phyloP scores from a whole-genome alignment of 1,139 yeast genomes.

The Taphrina confusa region DNA sequence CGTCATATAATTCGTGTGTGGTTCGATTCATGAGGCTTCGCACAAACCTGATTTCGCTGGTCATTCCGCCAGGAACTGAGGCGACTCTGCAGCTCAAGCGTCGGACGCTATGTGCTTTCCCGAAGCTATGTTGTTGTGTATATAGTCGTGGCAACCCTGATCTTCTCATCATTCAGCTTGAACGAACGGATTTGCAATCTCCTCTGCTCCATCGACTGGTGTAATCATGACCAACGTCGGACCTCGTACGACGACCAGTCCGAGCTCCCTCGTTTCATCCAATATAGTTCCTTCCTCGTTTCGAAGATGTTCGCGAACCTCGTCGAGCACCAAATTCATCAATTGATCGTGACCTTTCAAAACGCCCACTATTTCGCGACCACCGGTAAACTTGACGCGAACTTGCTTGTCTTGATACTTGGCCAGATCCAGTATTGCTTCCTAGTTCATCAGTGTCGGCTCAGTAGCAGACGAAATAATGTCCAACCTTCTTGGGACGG shows the following conservation, averaged over 20 bases:
- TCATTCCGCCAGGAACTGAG: no score
- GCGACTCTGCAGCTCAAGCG: no score
- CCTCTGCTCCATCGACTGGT: constrained; percentile 80
- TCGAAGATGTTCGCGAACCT: constrained; percentile 69
- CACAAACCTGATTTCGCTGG: no score
- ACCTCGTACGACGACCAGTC: constrained; percentile 83
- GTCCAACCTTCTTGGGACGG: constrained; percentile 29
- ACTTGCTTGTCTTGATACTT: constrained; percentile 74
- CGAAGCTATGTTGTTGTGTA: no score
- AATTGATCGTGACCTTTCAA: constrained; percentile 89
- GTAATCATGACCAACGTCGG: constrained; percentile 77
- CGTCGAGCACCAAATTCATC: constrained; percentile 89
- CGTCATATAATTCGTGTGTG: no score
- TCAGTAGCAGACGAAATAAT: no score
- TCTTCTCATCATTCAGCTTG: constrained; percentile 34
- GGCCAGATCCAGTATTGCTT: constrained; percentile 80
- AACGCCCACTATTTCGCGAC: constrained; percentile 72
- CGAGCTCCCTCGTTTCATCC: constrained; percentile 63
- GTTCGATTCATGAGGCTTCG: no score
- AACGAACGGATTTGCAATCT: constrained; percentile 69
- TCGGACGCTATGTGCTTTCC: no score
- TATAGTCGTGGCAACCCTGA: no score
- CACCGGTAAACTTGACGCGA: constrained; percentile 83
- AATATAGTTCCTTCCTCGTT: constrained; percentile 61
- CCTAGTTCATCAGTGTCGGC: constrained; percentile 51